Conservation (phyloP, 371 early-diverging fungal species). For the Syncephalastrum monosporum region DNA sequence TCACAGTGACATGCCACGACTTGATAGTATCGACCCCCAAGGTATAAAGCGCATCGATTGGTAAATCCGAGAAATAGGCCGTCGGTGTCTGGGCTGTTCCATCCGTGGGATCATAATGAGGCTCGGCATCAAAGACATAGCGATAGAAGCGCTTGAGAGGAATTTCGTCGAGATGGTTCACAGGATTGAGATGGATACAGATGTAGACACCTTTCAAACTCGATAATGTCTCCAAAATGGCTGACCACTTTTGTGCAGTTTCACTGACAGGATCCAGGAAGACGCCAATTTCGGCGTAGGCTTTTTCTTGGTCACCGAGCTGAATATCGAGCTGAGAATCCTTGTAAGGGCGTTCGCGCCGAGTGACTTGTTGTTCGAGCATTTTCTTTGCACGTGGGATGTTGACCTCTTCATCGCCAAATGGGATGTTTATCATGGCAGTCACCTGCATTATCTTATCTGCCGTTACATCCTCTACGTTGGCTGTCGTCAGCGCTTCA, state of each 20-base stretch:
- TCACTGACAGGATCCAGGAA: slow-evolving; percentile 78
- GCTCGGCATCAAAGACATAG: slow-evolving; percentile 69
- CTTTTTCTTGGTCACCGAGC: slow-evolving; percentile 33
- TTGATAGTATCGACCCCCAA: slow-evolving; percentile 82
- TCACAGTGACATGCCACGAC: slow-evolving; percentile 88
- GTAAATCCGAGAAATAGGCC: slow-evolving; percentile 74
- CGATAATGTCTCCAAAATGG: slow-evolving; percentile 63
- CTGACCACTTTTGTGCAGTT: slow-evolving; percentile 73
- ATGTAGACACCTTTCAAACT: slow-evolving; percentile 61
- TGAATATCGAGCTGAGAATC: slow-evolving; percentile 6
- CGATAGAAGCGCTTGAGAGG: slow-evolving; percentile 89
- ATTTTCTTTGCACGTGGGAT: neutral
- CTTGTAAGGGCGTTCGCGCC: slow-evolving; percentile 29
- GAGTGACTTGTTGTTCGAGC: neutral
- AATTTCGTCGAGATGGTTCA: slow-evolving; percentile 43
- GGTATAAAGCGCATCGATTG: slow-evolving; percentile 78
- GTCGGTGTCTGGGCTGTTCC: slow-evolving; percentile 43
- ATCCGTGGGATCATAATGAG: slow-evolving; percentile 54
- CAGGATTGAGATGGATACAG: slow-evolving; percentile 64
- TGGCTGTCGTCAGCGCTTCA: slow-evolving; percentile 9
- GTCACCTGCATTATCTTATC: too few relatives aligned
- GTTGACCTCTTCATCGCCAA: neutral
- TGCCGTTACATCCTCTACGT: neutral
- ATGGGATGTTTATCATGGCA: too few relatives aligned
- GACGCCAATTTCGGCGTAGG: slow-evolving; percentile 61